Base-by-base conservation (phyloP, 2,329 filamentous ascomycete genomes). In the Ophiostoma perfectum region DNA sequence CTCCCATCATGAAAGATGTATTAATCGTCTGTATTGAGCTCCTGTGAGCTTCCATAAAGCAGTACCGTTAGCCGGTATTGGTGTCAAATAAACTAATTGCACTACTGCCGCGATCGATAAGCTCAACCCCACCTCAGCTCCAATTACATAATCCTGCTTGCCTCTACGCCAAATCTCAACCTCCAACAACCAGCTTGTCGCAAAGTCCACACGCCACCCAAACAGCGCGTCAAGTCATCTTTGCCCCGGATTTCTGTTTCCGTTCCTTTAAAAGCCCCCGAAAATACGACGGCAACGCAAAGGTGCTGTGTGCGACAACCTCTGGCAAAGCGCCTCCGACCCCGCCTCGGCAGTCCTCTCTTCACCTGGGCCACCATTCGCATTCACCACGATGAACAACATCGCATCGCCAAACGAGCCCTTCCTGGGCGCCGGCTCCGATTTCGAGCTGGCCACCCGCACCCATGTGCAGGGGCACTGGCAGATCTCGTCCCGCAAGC, bases 401-500 rank as follows among this genome's bases (percentile, higher is more conserved):
- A 49, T 47, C n/a, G 16, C 42, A 18, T 45, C 64, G 36, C 49
- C 27, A 38, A 27, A 62, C 64, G 64, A 66, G 9, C 65, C 52
- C 7, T 62, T 45, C 9, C 38, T 39, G 9, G 12, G n/a, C 39
- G 39, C 58, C 38, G 58, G 36, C 64, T 16, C 14, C 49, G 49
- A 66, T 27, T 38, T 52, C 8, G 52, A 12, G 2, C 52, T 38
- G 39, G 52, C 41, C 16, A 52, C 64, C 5, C 49, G 49, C 18
- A 42, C 27, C 6, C 55, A 27, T 27, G 87, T 77, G 78, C 87
- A 91, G 74, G 82, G 84, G 72, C 84, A 83, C 74, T 96, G 94
- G 82, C 85, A 81, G 74, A 88, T 98, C 78, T 86, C 86, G 41
- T 91, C 91, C 67, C 90, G 92, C 76, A 97, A 97, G 81, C 88